Percentiles rank a stretch among this genome's conserved stretches.
Evolutionary conservation across 23 red algal genomes (phyloP).

Genomic region (Gracilariopsis chorda): DNA sequence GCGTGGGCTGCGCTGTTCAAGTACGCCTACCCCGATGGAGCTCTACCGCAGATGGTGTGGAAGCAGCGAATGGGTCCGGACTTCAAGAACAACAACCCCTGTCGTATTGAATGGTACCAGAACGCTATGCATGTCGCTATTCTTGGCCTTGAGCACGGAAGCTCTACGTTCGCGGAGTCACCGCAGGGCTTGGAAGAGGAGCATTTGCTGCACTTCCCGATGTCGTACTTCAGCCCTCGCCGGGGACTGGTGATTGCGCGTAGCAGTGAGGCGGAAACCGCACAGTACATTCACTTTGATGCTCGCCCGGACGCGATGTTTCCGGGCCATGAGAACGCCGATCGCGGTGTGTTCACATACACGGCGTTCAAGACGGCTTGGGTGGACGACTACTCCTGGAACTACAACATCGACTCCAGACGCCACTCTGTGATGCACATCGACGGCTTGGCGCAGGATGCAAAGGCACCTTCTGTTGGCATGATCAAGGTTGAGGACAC

Average conservation of each 20-base stretch:
- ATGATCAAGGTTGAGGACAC: constrained; percentile 24
- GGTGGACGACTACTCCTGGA: constrained; percentile 14
- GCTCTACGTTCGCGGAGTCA: constrained; percentile 2
- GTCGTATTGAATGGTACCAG: constrained; percentile 53
- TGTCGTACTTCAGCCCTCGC: constrained; percentile 2
- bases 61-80: not conserved
- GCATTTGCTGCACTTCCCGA: not conserved
- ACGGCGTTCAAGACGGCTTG: constrained; percentile 32
- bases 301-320: constrained; percentile 53
- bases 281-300: constrained; percentile 55
- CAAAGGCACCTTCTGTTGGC: constrained; percentile 31
- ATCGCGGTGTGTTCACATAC: constrained; percentile 35
- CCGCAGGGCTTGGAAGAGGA: not conserved
- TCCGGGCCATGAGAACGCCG: constrained; percentile 47
- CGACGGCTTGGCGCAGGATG: constrained; percentile 41
- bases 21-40: constrained; percentile 52
- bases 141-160: constrained; percentile 19
- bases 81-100: constrained; percentile 33
- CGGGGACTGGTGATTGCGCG: constrained; percentile 31
- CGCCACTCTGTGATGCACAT: constrained; percentile 35
- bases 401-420: constrained; percentile 37
- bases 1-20: constrained; percentile 9
- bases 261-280: not conserved
- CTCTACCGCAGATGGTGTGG: constrained; percentile 33
- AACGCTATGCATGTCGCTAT: constrained; percentile 25